Evolutionary conservation across 2,329 filamentous ascomycete genomes (phyloP), one percentile per base, ranked within the genome.

Genomic region (Aspergillus quadrilineatus): DNA sequence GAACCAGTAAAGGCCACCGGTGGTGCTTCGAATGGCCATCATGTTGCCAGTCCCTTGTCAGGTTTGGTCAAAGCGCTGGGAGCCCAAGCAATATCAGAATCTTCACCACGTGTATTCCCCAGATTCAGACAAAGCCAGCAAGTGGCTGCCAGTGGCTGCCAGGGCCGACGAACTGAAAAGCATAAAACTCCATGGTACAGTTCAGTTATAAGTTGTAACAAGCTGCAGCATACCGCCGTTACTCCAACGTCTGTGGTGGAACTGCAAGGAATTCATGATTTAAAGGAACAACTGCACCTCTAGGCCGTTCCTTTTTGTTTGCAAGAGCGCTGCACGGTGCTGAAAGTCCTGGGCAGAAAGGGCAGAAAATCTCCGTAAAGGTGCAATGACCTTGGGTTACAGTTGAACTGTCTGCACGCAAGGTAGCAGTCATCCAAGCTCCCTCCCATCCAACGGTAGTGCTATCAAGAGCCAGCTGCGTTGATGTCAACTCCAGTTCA

Each of bases 161-260:
- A 37, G 14, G 29, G 29, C 46, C 45, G 45, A 9, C 43, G 29
- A 50, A 45, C 39, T 15, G 22, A 45, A 28, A 53, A 26, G 50
- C 29, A 42, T 28, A 15, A 30, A 52, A 8, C 26, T 28, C 50
- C 39, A 55, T 56, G 55, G 56, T 52, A 58, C 50, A 43, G 8
- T 48, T 34, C 43, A 42, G 47, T 28, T 46, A 39, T 51, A 45
- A 51, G 62, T 67, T 67, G 60, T 57, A 42, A 54, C 22, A 50
- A 60, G 63, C 65, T 70, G 70, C 70, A 72, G 63, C 61, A 68
- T 58, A 59, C 65, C 65, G 66, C 55, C 69, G 69, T 72, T 72
- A 60, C 63, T 55, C 53, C 63, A 69, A 69, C 66, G 67, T 66
- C 65, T 68, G 70, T 55, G 43, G 70, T 73, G 70, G 55, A 70